phyloP scores from a whole-genome alignment of 2,329 filamentous ascomycete genomes.

The Fusarium succisae region DNA sequence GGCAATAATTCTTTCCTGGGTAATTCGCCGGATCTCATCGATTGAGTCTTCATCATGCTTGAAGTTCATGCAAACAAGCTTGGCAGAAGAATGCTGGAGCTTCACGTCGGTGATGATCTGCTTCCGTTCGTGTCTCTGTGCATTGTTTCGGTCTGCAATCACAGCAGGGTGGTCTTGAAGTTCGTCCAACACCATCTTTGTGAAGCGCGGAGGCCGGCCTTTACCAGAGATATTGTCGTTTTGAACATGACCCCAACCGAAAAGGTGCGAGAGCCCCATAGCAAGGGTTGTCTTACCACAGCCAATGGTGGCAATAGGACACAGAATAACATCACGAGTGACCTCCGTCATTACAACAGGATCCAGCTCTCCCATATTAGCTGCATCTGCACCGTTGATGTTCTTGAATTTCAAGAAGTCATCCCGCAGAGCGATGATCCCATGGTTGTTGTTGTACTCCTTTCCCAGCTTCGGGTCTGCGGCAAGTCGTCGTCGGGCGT shows the following conservation, averaged over 20 bases:
- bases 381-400: constrained; percentile 88
- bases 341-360: constrained; percentile 62
- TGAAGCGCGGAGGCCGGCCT: constrained; percentile 81
- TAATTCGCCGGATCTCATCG: constrained; percentile 76
- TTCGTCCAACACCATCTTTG: constrained; percentile 71
- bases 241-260: constrained; percentile 91
- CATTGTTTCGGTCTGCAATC: constrained; percentile 94
- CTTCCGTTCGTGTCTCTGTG: constrained; percentile 84
- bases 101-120: constrained; percentile 86
- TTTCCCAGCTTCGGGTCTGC: constrained; percentile 73
- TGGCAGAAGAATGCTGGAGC: constrained; percentile 68
- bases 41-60: constrained; percentile 83
- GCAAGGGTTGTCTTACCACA: constrained; percentile 97
- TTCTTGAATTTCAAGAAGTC: constrained; percentile 87
- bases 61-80: constrained; percentile 88
- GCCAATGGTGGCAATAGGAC: constrained; percentile 91
- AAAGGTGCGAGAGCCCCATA: constrained; percentile 81
- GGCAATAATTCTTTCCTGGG: constrained; percentile 79
- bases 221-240: constrained; percentile 94
- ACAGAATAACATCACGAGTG: constrained; percentile 77
- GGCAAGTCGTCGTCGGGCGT: constrained; percentile 77
- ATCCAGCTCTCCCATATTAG: constrained; percentile 72
- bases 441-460: constrained; percentile 86
- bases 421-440: constrained; percentile 90
- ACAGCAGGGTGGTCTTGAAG: constrained; percentile 76